Evolutionary conservation across 1,139 yeast species (phyloP).

Genomic region (Eremothecium sinecaudum): DNA sequence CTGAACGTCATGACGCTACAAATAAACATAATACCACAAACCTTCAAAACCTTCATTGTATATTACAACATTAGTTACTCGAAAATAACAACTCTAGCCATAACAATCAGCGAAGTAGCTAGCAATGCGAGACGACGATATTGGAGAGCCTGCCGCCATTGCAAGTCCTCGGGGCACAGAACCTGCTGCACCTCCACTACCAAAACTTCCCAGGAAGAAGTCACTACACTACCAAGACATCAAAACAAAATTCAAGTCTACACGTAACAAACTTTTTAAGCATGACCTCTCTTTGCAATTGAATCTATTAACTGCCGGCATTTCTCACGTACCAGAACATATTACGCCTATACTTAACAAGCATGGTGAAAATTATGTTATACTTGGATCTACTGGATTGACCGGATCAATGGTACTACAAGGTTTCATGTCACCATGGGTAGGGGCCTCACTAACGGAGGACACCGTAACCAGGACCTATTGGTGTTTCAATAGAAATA

Average conservation of each 20-base stretch:
- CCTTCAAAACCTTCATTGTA: too few species aligned
- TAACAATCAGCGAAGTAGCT: too few species aligned
- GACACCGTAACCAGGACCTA: neutral
- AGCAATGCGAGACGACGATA: neutral
- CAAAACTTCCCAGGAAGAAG: conserved; percentile 1
- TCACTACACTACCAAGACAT: conserved; percentile 3
- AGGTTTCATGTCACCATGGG: conserved; percentile 8
- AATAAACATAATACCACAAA: too few species aligned
- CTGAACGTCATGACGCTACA: too few species aligned
- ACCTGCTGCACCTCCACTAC: neutral
- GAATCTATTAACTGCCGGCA: neutral
- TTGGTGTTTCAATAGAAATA: conserved; percentile 5
- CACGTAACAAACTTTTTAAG: conserved; percentile 2
- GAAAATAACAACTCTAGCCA: too few species aligned
- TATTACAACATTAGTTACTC: too few species aligned
- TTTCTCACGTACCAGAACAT: neutral
- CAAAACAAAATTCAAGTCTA: conserved; percentile 1
- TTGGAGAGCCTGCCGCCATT: neutral
- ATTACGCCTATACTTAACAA: conserved; percentile 2
- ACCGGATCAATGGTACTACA: conserved; percentile 7
- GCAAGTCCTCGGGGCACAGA: neutral
- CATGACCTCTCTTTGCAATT: neutral
- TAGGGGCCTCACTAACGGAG: conserved; percentile 5
- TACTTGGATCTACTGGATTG: conserved; percentile 9
- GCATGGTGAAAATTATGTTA: conserved; percentile 2